phyloP scores from a whole-genome alignment of 805 yeast species.

The Schwanniomyces occidentalis region DNA sequence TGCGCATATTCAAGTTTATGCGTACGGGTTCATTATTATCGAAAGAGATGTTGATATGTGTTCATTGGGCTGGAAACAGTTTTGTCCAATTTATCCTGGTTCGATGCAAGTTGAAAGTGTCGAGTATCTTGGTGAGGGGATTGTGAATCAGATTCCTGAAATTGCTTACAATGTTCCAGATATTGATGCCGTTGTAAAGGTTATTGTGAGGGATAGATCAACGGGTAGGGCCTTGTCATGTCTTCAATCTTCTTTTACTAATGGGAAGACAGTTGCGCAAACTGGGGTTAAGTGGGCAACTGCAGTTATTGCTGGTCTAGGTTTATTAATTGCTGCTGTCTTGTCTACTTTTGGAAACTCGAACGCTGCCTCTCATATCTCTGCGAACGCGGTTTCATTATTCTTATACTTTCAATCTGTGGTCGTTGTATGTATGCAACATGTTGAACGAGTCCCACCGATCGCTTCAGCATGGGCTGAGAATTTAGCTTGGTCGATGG shows the following conservation, averaged over 20 bases:
- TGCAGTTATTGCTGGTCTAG: slow-evolving; percentile 85
- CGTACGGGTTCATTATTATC: slow-evolving; percentile 80
- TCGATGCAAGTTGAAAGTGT: slow-evolving; percentile 72
- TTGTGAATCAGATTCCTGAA: slow-evolving; percentile 68
- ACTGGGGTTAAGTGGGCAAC: slow-evolving; percentile 90
- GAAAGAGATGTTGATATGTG: slow-evolving; percentile 63
- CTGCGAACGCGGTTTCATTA: slow-evolving; percentile 82
- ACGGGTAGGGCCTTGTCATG: slow-evolving; percentile 60
- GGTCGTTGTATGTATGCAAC: slow-evolving; percentile 80
- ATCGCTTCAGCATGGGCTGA: slow-evolving; percentile 92
- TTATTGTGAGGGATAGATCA: slow-evolving; percentile 44
- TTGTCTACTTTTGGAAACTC: slow-evolving; percentile 84
- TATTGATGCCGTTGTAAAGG: slow-evolving; percentile 74
- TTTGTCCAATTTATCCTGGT: slow-evolving; percentile 88
- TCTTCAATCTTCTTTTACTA: slow-evolving; percentile 70
- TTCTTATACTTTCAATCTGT: slow-evolving; percentile 88
- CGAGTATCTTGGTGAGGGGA: slow-evolving; percentile 52
- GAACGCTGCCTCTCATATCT: slow-evolving; percentile 82
- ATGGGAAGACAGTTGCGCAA: slow-evolving; percentile 81
- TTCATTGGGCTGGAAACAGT: slow-evolving; percentile 71
- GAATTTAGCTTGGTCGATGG: slow-evolving; percentile 94
- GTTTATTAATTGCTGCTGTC: slow-evolving; percentile 80
- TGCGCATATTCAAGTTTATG: slow-evolving; percentile 75
- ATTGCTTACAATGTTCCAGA: slow-evolving; percentile 87
- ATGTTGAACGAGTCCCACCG: slow-evolving; percentile 85